Conservation (phyloP, 768 basidiomycete genomes). For the Termitomyces sp. region DNA sequence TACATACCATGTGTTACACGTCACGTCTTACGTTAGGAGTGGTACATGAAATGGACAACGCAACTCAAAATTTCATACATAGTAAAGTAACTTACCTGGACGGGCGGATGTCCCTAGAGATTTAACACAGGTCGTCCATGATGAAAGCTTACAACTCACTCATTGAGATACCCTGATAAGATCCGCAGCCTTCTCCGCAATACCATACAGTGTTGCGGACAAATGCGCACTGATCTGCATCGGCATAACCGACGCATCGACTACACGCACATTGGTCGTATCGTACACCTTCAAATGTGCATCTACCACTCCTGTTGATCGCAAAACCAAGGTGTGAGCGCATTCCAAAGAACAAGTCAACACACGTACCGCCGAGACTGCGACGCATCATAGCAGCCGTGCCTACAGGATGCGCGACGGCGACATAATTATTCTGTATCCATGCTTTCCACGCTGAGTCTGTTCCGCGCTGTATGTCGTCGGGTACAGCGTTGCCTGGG, state of each 20-base stretch:
- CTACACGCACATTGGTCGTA: slow-evolving; percentile 43
- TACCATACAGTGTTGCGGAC: slow-evolving; percentile 41
- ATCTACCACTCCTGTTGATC: slow-evolving; percentile 38
- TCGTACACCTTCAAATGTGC: slow-evolving; percentile 41
- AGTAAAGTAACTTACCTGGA: not conserved
- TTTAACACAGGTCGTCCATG: too few relatives aligned
- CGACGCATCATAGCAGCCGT: slow-evolving; percentile 14
- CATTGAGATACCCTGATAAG: slow-evolving; percentile 36
- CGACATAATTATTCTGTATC: slow-evolving; percentile 34
- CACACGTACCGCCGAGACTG: not conserved
- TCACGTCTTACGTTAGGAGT: too few relatives aligned
- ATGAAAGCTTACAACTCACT: too few relatives aligned
- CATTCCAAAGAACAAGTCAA: not conserved
- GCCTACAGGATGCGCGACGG: slow-evolving; percentile 45
- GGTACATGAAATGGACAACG: too few relatives aligned
- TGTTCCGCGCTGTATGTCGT: slow-evolving; percentile 36
- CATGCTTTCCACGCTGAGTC: slow-evolving; percentile 41
- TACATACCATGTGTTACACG: too few relatives aligned
- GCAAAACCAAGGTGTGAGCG: not conserved
- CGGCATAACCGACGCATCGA: slow-evolving; percentile 45
- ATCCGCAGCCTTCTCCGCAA: slow-evolving; percentile 52
- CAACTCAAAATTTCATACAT: not conserved
- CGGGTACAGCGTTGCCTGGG: slow-evolving; percentile 37
- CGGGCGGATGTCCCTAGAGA: not conserved
- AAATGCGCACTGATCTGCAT: slow-evolving; percentile 42